phyloP scores from a whole-genome alignment of 192 early-diverging fungal genomes.

The Coemansia sp. region DNA sequence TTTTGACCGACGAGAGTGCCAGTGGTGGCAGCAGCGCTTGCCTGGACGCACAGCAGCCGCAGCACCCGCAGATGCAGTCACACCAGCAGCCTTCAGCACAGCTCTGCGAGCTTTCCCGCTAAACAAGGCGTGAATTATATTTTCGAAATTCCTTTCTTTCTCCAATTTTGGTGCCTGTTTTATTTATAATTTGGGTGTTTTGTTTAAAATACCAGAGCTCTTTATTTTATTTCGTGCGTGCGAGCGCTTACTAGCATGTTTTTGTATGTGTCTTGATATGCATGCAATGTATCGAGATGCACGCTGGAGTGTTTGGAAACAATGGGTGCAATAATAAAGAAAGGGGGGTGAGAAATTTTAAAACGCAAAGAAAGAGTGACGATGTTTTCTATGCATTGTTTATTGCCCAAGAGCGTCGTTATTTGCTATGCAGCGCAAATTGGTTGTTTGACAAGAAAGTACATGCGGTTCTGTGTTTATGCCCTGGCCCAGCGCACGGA shows the following conservation, averaged over 20 bases:
- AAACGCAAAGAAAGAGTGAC: background rate
- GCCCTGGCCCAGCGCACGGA: background rate
- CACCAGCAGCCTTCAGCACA: conserved; percentile 48
- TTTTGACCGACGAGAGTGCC: conserved; percentile 14
- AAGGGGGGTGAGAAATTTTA: conserved; percentile 6
- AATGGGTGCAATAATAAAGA: background rate
- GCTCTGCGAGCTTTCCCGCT: conserved; percentile 53
- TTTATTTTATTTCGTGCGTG: background rate
- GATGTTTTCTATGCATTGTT: conserved; percentile 4
- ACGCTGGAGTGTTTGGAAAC: background rate
- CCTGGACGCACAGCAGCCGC: conserved; percentile 31
- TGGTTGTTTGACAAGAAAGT: background rate
- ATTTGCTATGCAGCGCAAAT: background rate
- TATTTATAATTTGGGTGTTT: conserved; percentile 13
- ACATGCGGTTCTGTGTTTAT: background rate
- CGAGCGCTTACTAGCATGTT: background rate
- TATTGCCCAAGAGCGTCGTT: background rate
- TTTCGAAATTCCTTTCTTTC: conserved; percentile 7
- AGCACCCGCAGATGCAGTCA: conserved; percentile 31
- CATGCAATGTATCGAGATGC: background rate
- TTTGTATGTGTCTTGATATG: background rate
- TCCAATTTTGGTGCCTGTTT: conserved; percentile 12
- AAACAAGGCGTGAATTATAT: background rate
- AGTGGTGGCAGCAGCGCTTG: conserved; percentile 20
- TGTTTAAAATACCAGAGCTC: conserved; percentile 3